Percentiles rank a stretch among this genome's conserved stretches.
Conservation (phyloP, 1,139 yeast species). For the Arxiozyma heterogenica region DNA sequence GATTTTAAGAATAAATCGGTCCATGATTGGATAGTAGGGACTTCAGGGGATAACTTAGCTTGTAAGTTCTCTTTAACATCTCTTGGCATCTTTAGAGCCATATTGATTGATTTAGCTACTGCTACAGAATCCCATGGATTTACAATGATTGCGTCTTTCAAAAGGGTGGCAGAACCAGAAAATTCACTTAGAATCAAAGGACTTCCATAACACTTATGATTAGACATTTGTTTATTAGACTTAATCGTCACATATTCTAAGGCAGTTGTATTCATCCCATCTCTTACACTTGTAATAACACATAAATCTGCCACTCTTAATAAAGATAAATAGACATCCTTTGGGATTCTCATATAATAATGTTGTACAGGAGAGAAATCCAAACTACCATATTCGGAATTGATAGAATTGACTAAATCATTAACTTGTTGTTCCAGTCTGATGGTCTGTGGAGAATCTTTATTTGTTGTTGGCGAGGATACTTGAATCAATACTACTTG, state of each 20-base stretch:
- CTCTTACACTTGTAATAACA: constrained; percentile 81
- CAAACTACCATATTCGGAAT: constrained; percentile 72
- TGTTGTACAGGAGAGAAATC: constrained; percentile 81
- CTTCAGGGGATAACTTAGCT: constrained; percentile 50
- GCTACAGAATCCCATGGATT: constrained; percentile 98
- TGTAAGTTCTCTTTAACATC: constrained; percentile 39
- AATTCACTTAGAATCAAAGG: constrained; percentile 87
- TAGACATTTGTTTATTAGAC: constrained; percentile 37
- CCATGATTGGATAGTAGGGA: constrained; percentile 78
- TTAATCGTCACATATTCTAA: constrained; percentile 88
- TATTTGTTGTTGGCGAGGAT: constrained; percentile 50
- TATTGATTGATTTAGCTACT: constrained; percentile 75
- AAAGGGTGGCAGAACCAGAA: constrained; percentile 79
- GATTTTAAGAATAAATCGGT: constrained; percentile 47
- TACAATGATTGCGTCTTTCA: constrained; percentile 72
- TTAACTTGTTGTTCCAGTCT: constrained; percentile 67
- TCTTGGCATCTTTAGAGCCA: constrained; percentile 47
- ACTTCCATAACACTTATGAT: constrained; percentile 35
- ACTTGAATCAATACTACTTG: constrained; percentile 87
- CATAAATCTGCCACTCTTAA: constrained; percentile 86
- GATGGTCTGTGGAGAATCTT: constrained; percentile 23
- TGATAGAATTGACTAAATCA: constrained; percentile 70
- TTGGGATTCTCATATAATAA: constrained; percentile 80
- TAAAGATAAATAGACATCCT: constrained; percentile 82
- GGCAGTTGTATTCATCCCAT: constrained; percentile 94